phyloP scores from a whole-genome alignment of 2,329 filamentous ascomycete genomes.

The Huntiella savannae region DNA sequence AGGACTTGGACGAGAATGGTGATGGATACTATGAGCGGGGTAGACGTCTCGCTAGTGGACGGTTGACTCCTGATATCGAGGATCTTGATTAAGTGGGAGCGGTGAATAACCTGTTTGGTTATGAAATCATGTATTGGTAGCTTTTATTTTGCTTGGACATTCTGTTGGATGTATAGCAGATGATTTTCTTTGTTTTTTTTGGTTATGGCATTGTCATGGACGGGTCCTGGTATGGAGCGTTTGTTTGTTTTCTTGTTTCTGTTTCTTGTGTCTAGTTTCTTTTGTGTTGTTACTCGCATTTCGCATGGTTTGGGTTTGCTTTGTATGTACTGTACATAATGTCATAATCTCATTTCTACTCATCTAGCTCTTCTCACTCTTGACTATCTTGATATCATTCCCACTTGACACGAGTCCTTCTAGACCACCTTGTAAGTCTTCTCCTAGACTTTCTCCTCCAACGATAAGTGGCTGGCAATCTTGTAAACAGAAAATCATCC shows the following conservation, averaged over 20 bases:
- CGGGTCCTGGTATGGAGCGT: neutral
- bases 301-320: neutral
- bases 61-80: conserved; percentile 6
- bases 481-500: conserved; percentile 26
- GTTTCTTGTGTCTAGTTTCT: neutral
- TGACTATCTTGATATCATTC: neutral
- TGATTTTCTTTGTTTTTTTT: too few species aligned
- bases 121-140: neutral
- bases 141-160: neutral
- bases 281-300: neutral
- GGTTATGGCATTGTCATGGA: neutral
- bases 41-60: conserved; percentile 8
- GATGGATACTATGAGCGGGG: conserved; percentile 10
- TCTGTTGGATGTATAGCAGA: too few species aligned
- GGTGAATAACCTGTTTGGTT: neutral
- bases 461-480: conserved; percentile 15
- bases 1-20: conserved; percentile 8
- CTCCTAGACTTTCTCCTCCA: conserved; percentile 5
- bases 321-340: neutral
- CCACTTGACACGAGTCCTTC: conserved; percentile 1
- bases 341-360: neutral
- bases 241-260: neutral
- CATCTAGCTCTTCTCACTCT: neutral
- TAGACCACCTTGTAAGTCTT: conserved; percentile 8
- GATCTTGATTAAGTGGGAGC: conserved; percentile 8